Base-by-base conservation (phyloP, 1,284 basidiomycete species). In the Mycosarcoma mackinlayi region DNA sequence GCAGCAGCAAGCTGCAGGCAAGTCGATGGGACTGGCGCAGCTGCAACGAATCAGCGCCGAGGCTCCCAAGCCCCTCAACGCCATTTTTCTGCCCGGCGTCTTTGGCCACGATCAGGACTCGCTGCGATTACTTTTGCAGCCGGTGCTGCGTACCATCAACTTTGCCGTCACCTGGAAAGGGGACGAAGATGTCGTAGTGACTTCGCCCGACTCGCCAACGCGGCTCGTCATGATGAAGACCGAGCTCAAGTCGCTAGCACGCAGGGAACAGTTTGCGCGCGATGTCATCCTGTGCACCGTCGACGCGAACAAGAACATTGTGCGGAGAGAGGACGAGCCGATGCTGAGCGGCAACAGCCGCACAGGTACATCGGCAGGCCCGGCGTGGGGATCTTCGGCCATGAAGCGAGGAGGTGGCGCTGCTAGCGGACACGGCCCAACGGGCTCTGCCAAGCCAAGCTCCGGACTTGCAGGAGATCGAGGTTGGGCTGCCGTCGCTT, bases 131-230 rank as follows among this genome's bases (percentile, higher is more conserved):
- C 63, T 75, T 6, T 39, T 79, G 39, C 62, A 68, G 25, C 63
- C 65, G 6, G 40, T 65, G 19, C 53, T 72, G 23, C 47, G 52
- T 9, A 68, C 58, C 18, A 64, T 70, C 42, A 47, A 55, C 25
- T 76, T 74, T 53, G 18, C 35, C 1, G 41, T 76, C 11, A 67
- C 63, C 4, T 78, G 76, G 75, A 56, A 68, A 41, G 68, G 69
- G 11, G 75, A 78, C 42, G 75, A 78, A 42, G 74, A 78, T 47
- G 77, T 78, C n/a, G 23, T 78, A 10, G 31, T 78, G 38, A 74
- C 76, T 6, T 73, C 73, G 21, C 24, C 49, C 21, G 73, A 75
- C 23, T 58, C 69, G 41, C 58, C 69, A 1, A 65, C 59, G 7
- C 59, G 66, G 16, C 57, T 74, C 3, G 51, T 66, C 46, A 62